A percentile compares a stretch with the other conserved stretches of the same genome.
Conservation (phyloP, 2,329 filamentous ascomycete genomes). For the Emmonsiellopsis sp. region DNA sequence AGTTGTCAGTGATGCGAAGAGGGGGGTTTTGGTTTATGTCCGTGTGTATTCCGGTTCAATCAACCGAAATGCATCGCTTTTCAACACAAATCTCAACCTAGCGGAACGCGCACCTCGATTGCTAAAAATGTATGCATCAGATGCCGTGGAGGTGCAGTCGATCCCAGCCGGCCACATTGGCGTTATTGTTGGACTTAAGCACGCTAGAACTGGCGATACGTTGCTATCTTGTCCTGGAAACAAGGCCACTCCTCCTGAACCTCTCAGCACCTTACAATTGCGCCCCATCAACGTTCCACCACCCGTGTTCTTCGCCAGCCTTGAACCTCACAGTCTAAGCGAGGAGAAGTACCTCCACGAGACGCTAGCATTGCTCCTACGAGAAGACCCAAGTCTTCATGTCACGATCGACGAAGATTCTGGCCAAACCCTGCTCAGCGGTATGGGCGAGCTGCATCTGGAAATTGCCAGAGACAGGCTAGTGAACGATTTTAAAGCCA, state of each 20-base stretch:
- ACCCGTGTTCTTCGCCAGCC: conserved; percentile 91
- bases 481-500: conserved; percentile 80
- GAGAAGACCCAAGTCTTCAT: conserved; percentile 87
- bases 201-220: conserved; percentile 89
- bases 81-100: conserved; percentile 76
- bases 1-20: conserved; percentile 76
- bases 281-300: conserved; percentile 83
- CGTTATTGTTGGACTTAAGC: conserved; percentile 80
- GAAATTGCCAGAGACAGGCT: conserved; percentile 87
- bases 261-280: conserved; percentile 67
- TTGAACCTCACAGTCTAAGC: conserved; percentile 68
- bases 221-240: conserved; percentile 62
- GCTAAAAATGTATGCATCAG: conserved; percentile 80
- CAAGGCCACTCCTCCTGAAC: conserved; percentile 56
- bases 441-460: conserved; percentile 93
- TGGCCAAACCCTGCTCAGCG: conserved; percentile 84
- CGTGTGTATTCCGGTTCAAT: conserved; percentile 82
- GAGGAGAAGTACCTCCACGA: conserved; percentile 73
- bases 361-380: conserved; percentile 64
- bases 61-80: conserved; percentile 63
- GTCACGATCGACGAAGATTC: conserved; percentile 80
- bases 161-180: conserved; percentile 86
- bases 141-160: conserved; percentile 72
- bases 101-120: conserved; percentile 72
- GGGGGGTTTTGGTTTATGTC: conserved; percentile 83